A percentile compares a stretch with the other conserved stretches of the same genome.
phyloP scores from a whole-genome alignment of 73 alveolate species.

The Paramecium pentaurelia region DNA sequence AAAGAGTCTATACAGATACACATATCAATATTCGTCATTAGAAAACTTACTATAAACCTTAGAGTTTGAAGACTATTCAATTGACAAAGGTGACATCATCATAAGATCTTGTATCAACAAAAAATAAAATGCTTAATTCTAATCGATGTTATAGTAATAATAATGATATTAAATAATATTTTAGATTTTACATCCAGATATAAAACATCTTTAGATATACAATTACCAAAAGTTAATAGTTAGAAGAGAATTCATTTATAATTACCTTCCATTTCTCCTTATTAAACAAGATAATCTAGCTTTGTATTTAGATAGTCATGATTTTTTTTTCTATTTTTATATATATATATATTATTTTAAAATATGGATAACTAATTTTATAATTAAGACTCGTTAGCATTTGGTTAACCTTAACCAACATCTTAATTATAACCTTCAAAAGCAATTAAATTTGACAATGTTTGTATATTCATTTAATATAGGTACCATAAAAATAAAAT shows the following conservation, averaged over 20 bases:
- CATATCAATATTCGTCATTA: not conserved
- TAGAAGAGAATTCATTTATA: not conserved
- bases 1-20: not conserved
- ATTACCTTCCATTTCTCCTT: not conserved
- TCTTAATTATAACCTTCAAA: not conserved
- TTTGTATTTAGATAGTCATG: not conserved
- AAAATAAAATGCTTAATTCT: not conserved
- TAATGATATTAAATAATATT: not conserved
- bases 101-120: not conserved
- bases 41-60: not conserved
- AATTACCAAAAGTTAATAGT: not conserved
- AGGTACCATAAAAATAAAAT: not conserved
- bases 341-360: not conserved
- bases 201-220: not conserved
- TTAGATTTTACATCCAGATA: not conserved
- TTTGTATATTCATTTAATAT: not conserved
- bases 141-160: not conserved
- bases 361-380: not conserved
- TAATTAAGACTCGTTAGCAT: not conserved
- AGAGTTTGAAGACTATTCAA: not conserved
- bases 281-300: slow-evolving; percentile 1
- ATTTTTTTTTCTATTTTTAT: not conserved
- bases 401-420: not conserved
- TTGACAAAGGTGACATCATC: not conserved
- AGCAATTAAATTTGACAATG: not conserved